Base-by-base conservation (phyloP, 2,329 filamentous ascomycete species). In the Alternaria conjuncta region DNA sequence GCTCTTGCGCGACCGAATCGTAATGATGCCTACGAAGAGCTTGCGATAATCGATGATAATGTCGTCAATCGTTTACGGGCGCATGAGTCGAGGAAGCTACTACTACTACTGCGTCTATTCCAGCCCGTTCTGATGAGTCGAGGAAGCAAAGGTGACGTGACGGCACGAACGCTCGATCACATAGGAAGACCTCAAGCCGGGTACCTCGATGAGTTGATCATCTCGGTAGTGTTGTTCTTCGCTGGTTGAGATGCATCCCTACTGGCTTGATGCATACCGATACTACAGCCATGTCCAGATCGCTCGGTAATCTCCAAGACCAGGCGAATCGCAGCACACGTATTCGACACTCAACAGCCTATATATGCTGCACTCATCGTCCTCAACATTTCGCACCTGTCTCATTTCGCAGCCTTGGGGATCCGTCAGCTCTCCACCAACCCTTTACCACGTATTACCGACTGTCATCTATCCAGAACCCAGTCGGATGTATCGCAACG, bases 321-420 rank as follows among this genome's bases (percentile, higher is more conserved):
- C n/a, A 41, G n/a, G n/a, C 5, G 9, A 18, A 11, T 1, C n/a
- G 2, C 15, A 11, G n/a, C 36, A 18, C 3, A 18, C n/a, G 5
- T 2, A 6, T 2, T 3, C n/a, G 36, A 18, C 3, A 41, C 9
- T 41, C n/a, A 41, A 41, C 9, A 6, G n/a, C 36, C 36, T 18
- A 18, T 41, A 11, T 18, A 18, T 6, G 36, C 8, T 11, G 36
- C 36, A 41, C n/a, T 41, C n/a, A 18, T 18, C 2, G 2, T 18
- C 36, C n/a, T 18, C 36, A 6, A 41, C n/a, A 18, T 6, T 0
- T 10, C 3, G n/a, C 1, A 41, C 18, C 8, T 41, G 0, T 1
- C 36, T 41, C 15, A 6, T 41, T 18, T 18, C 36, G 8, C 36
- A 18, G 36, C 15, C n/a, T 41, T 41, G 36, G 36, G 32, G 36